Conservation (phyloP, 257 asterid species). For the Solanum bukasovii region DNA sequence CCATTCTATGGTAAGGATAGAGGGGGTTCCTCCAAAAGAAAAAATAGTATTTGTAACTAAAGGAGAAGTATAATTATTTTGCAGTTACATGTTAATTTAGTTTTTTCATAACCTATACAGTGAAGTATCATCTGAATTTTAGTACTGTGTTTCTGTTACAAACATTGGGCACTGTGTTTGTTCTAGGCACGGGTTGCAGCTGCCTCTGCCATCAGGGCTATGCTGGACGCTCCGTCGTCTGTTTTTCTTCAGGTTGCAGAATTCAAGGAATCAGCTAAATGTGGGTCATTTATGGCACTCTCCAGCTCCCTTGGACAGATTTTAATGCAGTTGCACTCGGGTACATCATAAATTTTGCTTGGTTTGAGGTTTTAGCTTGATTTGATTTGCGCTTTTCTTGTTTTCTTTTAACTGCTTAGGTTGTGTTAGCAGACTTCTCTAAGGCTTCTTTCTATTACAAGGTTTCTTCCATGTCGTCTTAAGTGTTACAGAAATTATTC, state of each 20-base stretch:
- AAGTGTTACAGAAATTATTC: neutral
- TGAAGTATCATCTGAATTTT: neutral
- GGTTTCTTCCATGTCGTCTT: neutral
- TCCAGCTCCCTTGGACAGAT: slow-evolving; percentile 94
- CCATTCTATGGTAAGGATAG: neutral
- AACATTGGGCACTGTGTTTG: neutral
- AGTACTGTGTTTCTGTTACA: slow-evolving; percentile 1
- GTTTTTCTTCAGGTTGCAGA: slow-evolving; percentile 94
- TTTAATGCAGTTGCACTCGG: slow-evolving; percentile 85
- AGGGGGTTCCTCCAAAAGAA: neutral
- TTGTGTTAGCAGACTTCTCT: neutral
- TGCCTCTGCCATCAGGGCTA: slow-evolving; percentile 62
- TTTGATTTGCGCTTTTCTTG: neutral
- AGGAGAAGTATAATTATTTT: neutral
- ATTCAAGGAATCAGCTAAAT: slow-evolving; percentile 48
- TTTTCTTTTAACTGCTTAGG: neutral
- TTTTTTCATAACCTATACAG: neutral
- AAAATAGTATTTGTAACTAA: neutral
- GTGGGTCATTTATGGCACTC: slow-evolving; percentile 84
- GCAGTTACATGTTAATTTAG: neutral
- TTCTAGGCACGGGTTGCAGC: slow-evolving; percentile 78
- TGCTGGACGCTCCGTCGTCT: slow-evolving; percentile 84
- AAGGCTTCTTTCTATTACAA: neutral
- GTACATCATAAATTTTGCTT: slow-evolving; percentile 27
- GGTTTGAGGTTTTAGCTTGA: neutral